Evolutionary conservation across 2,329 filamentous ascomycete species (phyloP).

Genomic region (Orbilia brochopaga): DNA sequence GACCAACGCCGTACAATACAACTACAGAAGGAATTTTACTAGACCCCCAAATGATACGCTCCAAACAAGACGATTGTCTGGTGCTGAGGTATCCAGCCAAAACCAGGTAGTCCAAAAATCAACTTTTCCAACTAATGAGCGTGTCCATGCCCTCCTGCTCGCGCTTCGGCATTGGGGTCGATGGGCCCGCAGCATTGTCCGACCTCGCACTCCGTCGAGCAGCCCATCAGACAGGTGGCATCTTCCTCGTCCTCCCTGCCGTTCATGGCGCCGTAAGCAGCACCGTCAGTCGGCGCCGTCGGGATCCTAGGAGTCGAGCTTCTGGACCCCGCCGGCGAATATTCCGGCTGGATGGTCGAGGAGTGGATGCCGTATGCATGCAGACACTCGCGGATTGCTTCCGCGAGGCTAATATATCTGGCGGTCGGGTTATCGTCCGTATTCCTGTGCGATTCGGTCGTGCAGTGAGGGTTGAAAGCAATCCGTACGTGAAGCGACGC

Average conservation of each 20-base stretch:
- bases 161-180: slow-evolving; percentile 38
- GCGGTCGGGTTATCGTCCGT: slow-evolving; percentile 63
- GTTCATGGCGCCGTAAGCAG: slow-evolving; percentile 53
- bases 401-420: slow-evolving; percentile 89
- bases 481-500: slow-evolving; percentile 94
- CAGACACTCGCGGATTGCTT: slow-evolving; percentile 81
- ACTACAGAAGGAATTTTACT: too few relatives aligned
- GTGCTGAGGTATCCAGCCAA: background rate
- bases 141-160: slow-evolving; percentile 48
- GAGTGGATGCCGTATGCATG: slow-evolving; percentile 97
- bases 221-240: slow-evolving; percentile 60
- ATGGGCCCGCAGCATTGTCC: slow-evolving; percentile 59
- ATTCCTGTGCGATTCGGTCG: slow-evolving; percentile 65
- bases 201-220: slow-evolving; percentile 59
- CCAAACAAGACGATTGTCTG: background rate
- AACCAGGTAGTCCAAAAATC: background rate
- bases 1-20: too few relatives aligned
- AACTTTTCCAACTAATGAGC: slow-evolving; percentile 24
- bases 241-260: slow-evolving; percentile 53
- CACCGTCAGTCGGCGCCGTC: slow-evolving; percentile 57
- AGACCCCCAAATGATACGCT: too few relatives aligned
- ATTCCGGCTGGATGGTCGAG: slow-evolving; percentile 96
- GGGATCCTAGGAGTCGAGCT: slow-evolving; percentile 35
- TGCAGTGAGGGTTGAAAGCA: slow-evolving; percentile 64
- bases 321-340: slow-evolving; percentile 58